These are phyloP conservation scores for Anethum foeniculum DNA, from an alignment of 140 eudicot genomes.

Conservation along the genomic window DNA sequence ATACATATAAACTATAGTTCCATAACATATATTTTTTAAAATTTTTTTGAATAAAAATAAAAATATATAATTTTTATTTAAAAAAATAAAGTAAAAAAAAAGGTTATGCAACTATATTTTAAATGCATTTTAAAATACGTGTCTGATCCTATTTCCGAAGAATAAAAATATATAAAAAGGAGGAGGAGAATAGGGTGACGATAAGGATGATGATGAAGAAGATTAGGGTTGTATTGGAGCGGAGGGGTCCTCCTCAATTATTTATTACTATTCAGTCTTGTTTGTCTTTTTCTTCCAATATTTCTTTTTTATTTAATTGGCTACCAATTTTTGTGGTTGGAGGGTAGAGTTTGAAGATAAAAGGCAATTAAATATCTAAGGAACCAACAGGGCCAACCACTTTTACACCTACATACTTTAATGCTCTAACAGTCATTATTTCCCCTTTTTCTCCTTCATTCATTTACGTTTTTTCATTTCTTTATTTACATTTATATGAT, in stretches of 20 bases:
- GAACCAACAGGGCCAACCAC: conserved; percentile 50
- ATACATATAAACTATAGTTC: too few relatives aligned
- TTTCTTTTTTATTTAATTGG: conserved; percentile 3
- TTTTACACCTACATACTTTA: conserved; percentile 45
- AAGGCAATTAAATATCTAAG: conserved; percentile 64
- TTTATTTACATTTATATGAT: not conserved
- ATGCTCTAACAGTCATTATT: conserved; percentile 25
- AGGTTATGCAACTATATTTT: too few relatives aligned
- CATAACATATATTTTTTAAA: too few relatives aligned
- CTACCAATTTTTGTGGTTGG: conserved; percentile 43
- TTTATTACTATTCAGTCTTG: conserved; percentile 26
- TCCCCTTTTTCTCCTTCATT: not conserved
- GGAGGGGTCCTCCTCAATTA: conserved; percentile 31
- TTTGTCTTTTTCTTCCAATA: conserved; percentile 10
- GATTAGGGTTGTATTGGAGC: conserved; percentile 15
- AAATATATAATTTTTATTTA: too few relatives aligned
- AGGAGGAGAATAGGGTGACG: not conserved
- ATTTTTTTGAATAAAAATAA: too few relatives aligned
- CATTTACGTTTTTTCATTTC: not conserved
- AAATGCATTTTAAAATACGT: too few relatives aligned
- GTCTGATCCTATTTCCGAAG: too few relatives aligned
- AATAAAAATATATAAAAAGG: not conserved
- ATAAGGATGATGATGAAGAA: conserved; percentile 10
- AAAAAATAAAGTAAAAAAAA: too few relatives aligned
- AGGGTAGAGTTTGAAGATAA: conserved; percentile 57